phyloP scores from a whole-genome alignment of 2,329 filamentous ascomycete genomes.

The Epichloe baconii region DNA sequence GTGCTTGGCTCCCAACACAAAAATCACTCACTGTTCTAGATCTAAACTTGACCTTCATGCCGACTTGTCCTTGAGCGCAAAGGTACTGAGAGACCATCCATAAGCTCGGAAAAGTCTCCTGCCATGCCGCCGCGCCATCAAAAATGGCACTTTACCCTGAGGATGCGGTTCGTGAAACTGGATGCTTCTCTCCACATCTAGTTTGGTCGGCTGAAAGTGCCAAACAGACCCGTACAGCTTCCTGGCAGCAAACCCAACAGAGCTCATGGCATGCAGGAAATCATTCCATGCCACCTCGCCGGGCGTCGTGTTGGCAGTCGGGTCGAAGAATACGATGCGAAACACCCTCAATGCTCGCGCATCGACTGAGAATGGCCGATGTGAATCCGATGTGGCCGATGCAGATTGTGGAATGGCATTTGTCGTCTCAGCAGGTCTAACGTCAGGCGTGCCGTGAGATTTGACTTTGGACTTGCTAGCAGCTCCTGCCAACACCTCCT shows the following conservation, averaged over 20 bases:
- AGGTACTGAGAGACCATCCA: constrained; percentile 35
- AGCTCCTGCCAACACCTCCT: neutral
- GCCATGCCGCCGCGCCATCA: constrained; percentile 31
- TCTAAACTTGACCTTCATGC: neutral
- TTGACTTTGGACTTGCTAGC: constrained; percentile 13
- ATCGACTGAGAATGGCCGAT: constrained; percentile 14
- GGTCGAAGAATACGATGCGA: constrained; percentile 28
- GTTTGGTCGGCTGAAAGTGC: constrained; percentile 36
- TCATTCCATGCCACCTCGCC: constrained; percentile 40
- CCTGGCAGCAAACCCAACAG: constrained; percentile 35
- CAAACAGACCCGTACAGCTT: constrained; percentile 50
- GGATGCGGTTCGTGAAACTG: constrained; percentile 51
- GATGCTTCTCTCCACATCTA: constrained; percentile 34
- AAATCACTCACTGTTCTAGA: too few species aligned
- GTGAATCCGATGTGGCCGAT: neutral
- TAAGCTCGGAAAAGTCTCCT: constrained; percentile 35
- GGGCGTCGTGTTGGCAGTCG: constrained; percentile 20
- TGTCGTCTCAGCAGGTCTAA: neutral
- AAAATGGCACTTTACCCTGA: constrained; percentile 34
- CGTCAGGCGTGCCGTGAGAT: constrained; percentile 2
- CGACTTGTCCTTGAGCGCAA: constrained; percentile 16
- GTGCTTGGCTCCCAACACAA: too few species aligned
- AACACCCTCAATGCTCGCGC: constrained; percentile 22
- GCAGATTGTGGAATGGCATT: neutral
- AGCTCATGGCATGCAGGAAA: constrained; percentile 38